A percentile compares a stretch with the other conserved stretches of the same genome.
Conservation (phyloP, 768 basidiomycete genomes). For the Pholiota molesta region DNA sequence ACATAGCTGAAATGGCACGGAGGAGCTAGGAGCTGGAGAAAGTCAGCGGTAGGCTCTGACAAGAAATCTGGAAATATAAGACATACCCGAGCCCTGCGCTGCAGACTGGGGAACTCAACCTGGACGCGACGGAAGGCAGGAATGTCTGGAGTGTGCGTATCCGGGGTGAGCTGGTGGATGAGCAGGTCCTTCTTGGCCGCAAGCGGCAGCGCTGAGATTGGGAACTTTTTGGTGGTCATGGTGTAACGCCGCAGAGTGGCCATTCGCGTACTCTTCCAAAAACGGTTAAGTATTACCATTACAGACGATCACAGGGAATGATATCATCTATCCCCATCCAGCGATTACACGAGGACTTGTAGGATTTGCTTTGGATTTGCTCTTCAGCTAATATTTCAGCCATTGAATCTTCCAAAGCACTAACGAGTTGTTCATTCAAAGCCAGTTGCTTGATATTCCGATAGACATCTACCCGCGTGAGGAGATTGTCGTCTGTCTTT, state of each 20-base stretch:
- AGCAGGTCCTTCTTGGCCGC: conserved; percentile 44
- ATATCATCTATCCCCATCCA: too few species aligned
- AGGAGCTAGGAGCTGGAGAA: conserved; percentile 44
- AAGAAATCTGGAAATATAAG: not conserved
- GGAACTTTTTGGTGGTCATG: conserved; percentile 27
- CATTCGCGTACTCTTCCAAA: not conserved
- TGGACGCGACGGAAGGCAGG: conserved; percentile 56
- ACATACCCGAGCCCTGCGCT: conserved; percentile 63
- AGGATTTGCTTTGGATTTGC: too few species aligned
- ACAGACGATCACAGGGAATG: not conserved
- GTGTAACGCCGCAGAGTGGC: conserved; percentile 2
- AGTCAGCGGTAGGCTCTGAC: conserved; percentile 3
- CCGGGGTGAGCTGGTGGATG: conserved; percentile 57
- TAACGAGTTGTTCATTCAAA: too few species aligned
- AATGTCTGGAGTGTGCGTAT: conserved; percentile 55
- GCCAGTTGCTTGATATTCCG: too few species aligned
- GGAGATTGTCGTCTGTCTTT: too few species aligned
- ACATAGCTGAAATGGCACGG: conserved; percentile 79
- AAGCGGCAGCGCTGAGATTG: conserved; percentile 57
- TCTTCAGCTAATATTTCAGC: too few species aligned
- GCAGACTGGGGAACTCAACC: conserved; percentile 58
- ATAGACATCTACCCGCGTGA: too few species aligned
- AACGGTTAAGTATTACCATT: not conserved
- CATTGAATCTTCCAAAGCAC: too few species aligned
- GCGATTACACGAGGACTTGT: too few species aligned